These are phyloP conservation scores for Croton setiger DNA, from an alignment of 441 rosid genomes.

Conservation along the genomic window DNA sequence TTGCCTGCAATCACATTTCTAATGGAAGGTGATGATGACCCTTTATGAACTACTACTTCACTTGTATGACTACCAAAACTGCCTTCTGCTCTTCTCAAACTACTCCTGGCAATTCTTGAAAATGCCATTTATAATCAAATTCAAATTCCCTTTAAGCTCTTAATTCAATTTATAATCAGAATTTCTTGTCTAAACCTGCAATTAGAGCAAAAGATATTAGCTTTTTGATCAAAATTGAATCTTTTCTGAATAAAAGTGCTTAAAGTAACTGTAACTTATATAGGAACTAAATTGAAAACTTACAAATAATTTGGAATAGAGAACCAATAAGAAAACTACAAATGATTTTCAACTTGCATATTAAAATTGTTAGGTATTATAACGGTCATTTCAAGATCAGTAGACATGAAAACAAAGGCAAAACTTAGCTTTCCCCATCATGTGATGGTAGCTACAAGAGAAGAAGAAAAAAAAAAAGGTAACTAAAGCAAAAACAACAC, in stretches of 20 bases:
- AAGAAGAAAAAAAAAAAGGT: constrained; percentile 14
- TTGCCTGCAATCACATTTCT: constrained; percentile 23
- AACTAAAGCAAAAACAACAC: not conserved
- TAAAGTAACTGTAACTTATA: constrained; percentile 6
- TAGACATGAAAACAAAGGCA: constrained; percentile 27
- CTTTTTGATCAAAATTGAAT: not conserved
- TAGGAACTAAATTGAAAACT: constrained; percentile 16
- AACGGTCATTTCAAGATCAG: constrained; percentile 28
- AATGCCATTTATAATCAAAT: constrained; percentile 45
- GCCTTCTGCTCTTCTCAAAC: constrained; percentile 49
- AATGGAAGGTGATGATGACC: constrained; percentile 10
- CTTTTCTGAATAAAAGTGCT: constrained; percentile 9
- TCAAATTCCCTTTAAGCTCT: constrained; percentile 3
- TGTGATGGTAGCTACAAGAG: constrained; percentile 29
- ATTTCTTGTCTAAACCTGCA: constrained; percentile 26
- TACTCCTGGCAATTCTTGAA: constrained; percentile 44
- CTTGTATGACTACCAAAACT: constrained; percentile 20
- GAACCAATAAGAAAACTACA: constrained; percentile 24
- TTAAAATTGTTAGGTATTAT: not conserved
- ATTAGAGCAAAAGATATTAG: constrained; percentile 18
- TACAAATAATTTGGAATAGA: constrained; percentile 22
- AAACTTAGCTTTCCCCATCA: constrained; percentile 24
- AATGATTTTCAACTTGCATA: constrained; percentile 9
- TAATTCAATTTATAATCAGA: constrained; percentile 2
- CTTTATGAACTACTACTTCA: constrained; percentile 21